Base-by-base conservation (phyloP, 2,329 filamentous ascomycete genomes). In the Aspergillus sp. region DNA sequence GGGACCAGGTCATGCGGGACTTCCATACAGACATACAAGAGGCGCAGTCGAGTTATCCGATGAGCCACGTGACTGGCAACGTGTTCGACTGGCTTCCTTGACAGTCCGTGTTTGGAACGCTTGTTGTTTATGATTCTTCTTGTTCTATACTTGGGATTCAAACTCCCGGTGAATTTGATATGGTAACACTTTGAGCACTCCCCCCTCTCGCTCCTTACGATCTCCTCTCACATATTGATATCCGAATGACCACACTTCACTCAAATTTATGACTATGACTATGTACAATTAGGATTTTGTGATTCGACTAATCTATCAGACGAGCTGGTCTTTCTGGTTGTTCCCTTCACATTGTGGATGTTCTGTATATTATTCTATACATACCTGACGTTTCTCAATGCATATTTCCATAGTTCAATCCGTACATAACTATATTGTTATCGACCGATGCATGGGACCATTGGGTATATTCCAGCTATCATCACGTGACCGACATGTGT, bases 1-100 rank as follows among this genome's bases (percentile, higher is more conserved):
- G 70, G 64, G 68, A 71, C 46, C 61, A 67, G 45, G 68, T 72
- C n/a, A 65, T 72, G 64, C 68, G 68, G 13, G 70, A 72, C 36
- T 72, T 72, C 49, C 69, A 72, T 43, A 59, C 63, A 56, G 70
- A 71, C 44, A 53, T 72, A 35, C 64, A 67, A 30, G 63, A 65
- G 32, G 60, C 63, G 1, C 56, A 63, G 38, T 41, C 56, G 22
- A 47, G 3, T 13, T 56, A 32, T 45, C 51, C 49, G 47, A 60
- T 55, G 53, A 60, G 48, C 16, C 60, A 67, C 49, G 53, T 66
- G 11, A 51, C 62, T 48, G 57, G 38, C 16, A 59, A 63, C 53
- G 53, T 66, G 14, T 60, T 64, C 2, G 62, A 64, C 45, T 71
- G 67, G 67, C 58, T 68, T 57, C 50, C 58, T 33, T 69, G 42